Evolutionary conservation across 495 filamentous ascomycete species (phyloP).

Genomic region (Pseudotulostoma volvatum): DNA sequence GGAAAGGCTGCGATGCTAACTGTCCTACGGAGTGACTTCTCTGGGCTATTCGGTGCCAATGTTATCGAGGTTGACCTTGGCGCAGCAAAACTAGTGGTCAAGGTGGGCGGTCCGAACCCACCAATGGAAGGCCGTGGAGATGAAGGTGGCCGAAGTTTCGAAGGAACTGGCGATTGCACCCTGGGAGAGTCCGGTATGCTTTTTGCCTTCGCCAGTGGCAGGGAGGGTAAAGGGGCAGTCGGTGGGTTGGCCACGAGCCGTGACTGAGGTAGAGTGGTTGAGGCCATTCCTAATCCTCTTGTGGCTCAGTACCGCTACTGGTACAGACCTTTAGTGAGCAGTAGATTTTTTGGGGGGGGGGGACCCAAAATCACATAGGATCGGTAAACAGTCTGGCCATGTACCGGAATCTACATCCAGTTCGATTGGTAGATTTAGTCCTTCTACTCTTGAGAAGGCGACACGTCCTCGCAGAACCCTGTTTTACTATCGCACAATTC

Average conservation of each 20-base stretch:
- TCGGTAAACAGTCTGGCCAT: too few species aligned
- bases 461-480: too few species aligned
- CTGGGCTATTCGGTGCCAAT: slow-evolving; percentile 25
- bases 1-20: slow-evolving; percentile 87
- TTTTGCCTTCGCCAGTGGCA: slow-evolving; percentile 56
- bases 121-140: slow-evolving; percentile 37
- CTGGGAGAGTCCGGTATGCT: slow-evolving; percentile 33
- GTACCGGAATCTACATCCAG: too few species aligned
- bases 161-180: slow-evolving; percentile 24
- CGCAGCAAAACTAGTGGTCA: slow-evolving; percentile 22
- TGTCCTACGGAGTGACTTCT: slow-evolving; percentile 60
- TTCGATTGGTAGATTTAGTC: too few species aligned
- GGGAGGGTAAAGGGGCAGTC: slow-evolving; percentile 46
- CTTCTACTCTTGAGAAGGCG: too few species aligned
- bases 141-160: slow-evolving; percentile 51
- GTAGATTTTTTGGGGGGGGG: too few species aligned
- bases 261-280: slow-evolving; percentile 42
- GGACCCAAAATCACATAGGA: too few species aligned
- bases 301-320: too few species aligned
- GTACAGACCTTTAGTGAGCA: too few species aligned
- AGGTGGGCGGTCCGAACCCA: slow-evolving; percentile 31
- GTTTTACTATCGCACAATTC: too few species aligned
- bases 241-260: slow-evolving; percentile 47
- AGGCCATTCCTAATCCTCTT: too few species aligned
- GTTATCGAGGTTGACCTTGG: slow-evolving; percentile 25